These are phyloP conservation scores for Thalassiosira pacifica DNA, from an alignment of 352 stramenopile genomes.

Conservation along the genomic window DNA sequence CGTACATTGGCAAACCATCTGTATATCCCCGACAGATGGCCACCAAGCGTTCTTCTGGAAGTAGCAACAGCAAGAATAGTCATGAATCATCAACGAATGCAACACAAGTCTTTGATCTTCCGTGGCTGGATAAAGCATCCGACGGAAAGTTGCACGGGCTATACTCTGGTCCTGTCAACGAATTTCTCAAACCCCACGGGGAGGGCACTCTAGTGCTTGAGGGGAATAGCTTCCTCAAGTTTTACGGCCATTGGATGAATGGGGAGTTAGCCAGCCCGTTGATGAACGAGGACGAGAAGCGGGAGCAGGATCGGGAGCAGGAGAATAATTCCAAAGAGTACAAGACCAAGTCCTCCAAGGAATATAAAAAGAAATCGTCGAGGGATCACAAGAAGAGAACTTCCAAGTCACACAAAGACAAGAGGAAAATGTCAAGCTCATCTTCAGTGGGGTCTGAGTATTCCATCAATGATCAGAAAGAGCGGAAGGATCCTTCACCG, in stretches of 20 bases:
- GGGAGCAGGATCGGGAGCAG: neutral
- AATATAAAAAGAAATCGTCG: neutral
- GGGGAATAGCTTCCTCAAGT: constrained; percentile 18
- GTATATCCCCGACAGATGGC: neutral
- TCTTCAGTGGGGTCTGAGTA: neutral
- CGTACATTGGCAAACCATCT: neutral
- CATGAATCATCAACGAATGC: neutral
- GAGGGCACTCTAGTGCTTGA: constrained; percentile 5
- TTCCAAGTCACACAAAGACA: too few relatives aligned
- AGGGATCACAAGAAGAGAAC: too few relatives aligned
- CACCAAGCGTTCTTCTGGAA: neutral
- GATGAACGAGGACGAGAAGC: constrained; percentile 14
- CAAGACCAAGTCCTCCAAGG: neutral
- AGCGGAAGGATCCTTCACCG: neutral
- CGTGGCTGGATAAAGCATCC: constrained; percentile 1
- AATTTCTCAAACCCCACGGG: constrained; percentile 28
- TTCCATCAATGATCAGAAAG: neutral
- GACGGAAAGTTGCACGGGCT: neutral
- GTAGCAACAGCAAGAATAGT: neutral
- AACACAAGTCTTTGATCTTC: constrained; percentile 22
- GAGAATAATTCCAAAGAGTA: neutral
- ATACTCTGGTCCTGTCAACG: constrained; percentile 29
- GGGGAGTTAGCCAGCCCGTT: neutral
- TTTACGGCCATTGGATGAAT: constrained; percentile 27
- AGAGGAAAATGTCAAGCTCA: neutral